A percentile compares a stretch with the other conserved stretches of the same genome.
Evolutionary conservation across 1,284 basidiomycete genomes (phyloP).

Genomic region (Cryptococcus depauperatus): DNA sequence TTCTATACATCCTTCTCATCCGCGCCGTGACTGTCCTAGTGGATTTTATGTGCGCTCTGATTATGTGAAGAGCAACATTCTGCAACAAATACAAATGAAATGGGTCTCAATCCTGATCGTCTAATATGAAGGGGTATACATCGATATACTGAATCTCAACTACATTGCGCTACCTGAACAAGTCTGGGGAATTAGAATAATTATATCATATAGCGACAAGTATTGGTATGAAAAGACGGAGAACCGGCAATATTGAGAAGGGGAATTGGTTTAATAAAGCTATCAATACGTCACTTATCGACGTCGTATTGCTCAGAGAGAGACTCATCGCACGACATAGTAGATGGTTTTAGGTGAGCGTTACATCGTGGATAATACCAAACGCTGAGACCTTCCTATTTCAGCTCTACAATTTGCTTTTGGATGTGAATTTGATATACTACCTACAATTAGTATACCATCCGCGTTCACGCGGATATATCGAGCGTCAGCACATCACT

Average conservation of each 20-base stretch:
- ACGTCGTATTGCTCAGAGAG: background rate
- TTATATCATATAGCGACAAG: too few relatives aligned
- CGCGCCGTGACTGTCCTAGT: conserved; percentile 73
- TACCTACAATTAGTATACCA: conserved; percentile 1
- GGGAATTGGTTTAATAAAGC: too few relatives aligned
- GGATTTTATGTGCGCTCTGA: conserved; percentile 56
- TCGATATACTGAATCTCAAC: conserved; percentile 52
- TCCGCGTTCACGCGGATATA: conserved; percentile 28
- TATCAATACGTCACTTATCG: background rate
- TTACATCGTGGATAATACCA: conserved; percentile 65
- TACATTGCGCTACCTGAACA: conserved; percentile 54
- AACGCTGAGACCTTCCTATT: conserved; percentile 70
- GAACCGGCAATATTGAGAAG: too few relatives aligned
- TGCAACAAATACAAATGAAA: conserved; percentile 28
- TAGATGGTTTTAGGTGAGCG: conserved; percentile 73
- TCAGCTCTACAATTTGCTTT: too few relatives aligned
- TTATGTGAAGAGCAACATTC: conserved; percentile 13
- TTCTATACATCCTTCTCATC: conserved; percentile 65
- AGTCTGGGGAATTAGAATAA: background rate
- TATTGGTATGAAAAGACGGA: too few relatives aligned
- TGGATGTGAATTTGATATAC: too few relatives aligned
- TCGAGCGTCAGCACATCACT: conserved; percentile 61
- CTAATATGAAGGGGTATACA: conserved; percentile 66
- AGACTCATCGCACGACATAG: background rate
- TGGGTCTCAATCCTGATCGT: conserved; percentile 67